A percentile compares a stretch with the other conserved stretches of the same genome.
phyloP scores from a whole-genome alignment of 768 basidiomycete genomes.

The Hirschioporus abietinus region DNA sequence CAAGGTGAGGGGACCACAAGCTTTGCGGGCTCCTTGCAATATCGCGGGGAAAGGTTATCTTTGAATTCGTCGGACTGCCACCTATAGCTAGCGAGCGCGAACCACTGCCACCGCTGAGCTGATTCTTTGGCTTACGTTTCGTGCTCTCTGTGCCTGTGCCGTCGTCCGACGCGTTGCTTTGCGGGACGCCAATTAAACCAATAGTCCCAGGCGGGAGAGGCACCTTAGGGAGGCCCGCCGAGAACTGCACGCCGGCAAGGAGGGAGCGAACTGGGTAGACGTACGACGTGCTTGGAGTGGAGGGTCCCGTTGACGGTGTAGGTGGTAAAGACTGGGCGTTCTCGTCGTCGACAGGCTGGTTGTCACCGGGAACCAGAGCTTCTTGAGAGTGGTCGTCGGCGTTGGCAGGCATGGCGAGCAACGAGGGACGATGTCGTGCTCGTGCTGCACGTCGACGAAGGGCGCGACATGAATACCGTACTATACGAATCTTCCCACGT shows the following conservation, averaged over 20 bases:
- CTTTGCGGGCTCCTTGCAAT: not conserved
- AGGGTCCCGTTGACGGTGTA: not conserved
- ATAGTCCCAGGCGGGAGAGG: constrained; percentile 5
- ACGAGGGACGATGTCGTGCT: not conserved
- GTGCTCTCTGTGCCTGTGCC: not conserved
- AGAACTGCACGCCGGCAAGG: constrained; percentile 24
- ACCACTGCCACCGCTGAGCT: not conserved
- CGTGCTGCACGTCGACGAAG: not conserved
- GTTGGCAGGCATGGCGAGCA: constrained; percentile 1
- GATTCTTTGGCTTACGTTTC: not conserved
- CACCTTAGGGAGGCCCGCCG: constrained; percentile 5
- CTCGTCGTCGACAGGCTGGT: not conserved
- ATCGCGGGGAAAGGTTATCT: not conserved
- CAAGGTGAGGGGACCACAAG: not conserved
- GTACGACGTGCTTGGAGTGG: constrained; percentile 14
- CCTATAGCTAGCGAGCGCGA: not conserved
- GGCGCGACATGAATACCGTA: not conserved
- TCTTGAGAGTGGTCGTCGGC: not conserved
- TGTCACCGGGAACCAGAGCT: not conserved
- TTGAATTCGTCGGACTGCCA: not conserved
- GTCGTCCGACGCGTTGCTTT: not conserved
- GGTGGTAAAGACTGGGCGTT: not conserved
- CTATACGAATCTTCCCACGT: not conserved
- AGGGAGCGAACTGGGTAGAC: constrained; percentile 33
- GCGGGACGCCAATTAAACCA: not conserved